phyloP scores from a whole-genome alignment of 2,329 filamentous ascomycete genomes.

The Pezicula neosporulosa region DNA sequence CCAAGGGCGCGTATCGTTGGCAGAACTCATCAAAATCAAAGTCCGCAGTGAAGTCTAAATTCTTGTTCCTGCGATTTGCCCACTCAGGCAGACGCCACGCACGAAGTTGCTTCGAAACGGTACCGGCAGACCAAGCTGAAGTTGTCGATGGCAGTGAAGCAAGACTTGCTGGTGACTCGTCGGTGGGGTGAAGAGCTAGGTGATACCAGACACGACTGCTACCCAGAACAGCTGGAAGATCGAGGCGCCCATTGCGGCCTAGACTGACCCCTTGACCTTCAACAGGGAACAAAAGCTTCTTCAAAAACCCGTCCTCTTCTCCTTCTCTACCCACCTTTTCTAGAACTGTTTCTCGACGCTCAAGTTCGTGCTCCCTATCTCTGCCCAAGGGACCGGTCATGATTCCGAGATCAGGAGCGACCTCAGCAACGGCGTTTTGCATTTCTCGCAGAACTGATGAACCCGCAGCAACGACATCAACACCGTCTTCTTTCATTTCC shows the following conservation, averaged over 20 bases:
- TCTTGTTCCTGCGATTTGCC: slow-evolving; percentile 89
- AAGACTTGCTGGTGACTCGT: slow-evolving; percentile 73
- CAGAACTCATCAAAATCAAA: slow-evolving; percentile 94
- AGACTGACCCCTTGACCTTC: slow-evolving; percentile 76
- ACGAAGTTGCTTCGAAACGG: slow-evolving; percentile 87
- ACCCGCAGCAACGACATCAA: slow-evolving; percentile 70
- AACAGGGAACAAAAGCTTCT: slow-evolving; percentile 75
- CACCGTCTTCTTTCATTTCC: slow-evolving; percentile 95
- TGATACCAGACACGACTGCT: slow-evolving; percentile 96
- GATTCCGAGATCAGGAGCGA: slow-evolving; percentile 76
- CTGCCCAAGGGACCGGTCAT: slow-evolving; percentile 62
- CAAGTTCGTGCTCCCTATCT: slow-evolving; percentile 74
- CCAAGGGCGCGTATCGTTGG: slow-evolving; percentile 75
- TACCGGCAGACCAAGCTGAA: slow-evolving; percentile 90
- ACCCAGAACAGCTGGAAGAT: slow-evolving; percentile 68
- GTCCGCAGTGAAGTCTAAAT: slow-evolving; percentile 92
- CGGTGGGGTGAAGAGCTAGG: slow-evolving; percentile 84
- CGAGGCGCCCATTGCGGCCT: slow-evolving; percentile 74
- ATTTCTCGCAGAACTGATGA: slow-evolving; percentile 85
- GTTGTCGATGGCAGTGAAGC: slow-evolving; percentile 68
- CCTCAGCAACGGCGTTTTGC: slow-evolving; percentile 74
- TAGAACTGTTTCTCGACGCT: slow-evolving; percentile 77
- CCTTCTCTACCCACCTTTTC: slow-evolving; percentile 84
- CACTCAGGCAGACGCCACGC: slow-evolving; percentile 94
- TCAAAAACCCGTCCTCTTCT: slow-evolving; percentile 79